Percentiles rank a stretch among this genome's conserved stretches.
phyloP scores from a whole-genome alignment of 2,329 filamentous ascomycete species.

The Ceratocystis albifundus region DNA sequence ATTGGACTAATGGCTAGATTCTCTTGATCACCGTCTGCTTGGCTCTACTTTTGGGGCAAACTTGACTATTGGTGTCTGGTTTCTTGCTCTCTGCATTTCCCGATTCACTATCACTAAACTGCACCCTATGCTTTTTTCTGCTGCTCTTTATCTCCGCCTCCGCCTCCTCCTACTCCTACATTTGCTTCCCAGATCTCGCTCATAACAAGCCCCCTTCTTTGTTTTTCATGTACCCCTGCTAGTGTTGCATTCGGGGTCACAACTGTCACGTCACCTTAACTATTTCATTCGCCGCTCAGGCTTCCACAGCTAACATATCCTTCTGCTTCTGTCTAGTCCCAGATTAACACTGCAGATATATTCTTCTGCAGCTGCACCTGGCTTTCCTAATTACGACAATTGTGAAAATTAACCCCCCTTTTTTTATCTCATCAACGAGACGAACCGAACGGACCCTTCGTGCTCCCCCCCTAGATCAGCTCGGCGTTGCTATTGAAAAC shows the following conservation, averaged over 20 bases:
- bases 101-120: neutral
- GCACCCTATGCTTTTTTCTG: slow-evolving; percentile 1
- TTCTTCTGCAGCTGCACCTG: neutral
- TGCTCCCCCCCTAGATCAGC: neutral
- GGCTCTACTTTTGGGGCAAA: neutral
- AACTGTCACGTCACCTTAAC: slow-evolving; percentile 11
- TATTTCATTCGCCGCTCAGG: neutral
- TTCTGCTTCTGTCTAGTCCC: slow-evolving; percentile 2
- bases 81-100: neutral
- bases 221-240: neutral
- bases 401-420: neutral
- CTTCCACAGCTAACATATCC: neutral
- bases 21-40: neutral
- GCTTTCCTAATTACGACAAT: neutral
- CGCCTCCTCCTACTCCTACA: neutral
- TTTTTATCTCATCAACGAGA: neutral
- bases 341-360: neutral
- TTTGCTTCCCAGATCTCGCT: slow-evolving; percentile 4
- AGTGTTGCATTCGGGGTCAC: slow-evolving; percentile 10
- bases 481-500: neutral
- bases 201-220: slow-evolving; percentile 4
- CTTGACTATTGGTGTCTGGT: neutral
- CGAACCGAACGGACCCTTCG: neutral
- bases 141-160: neutral
- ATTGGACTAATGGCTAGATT: neutral